A percentile compares a stretch with the other conserved stretches of the same genome.
Conservation (phyloP, 2,329 filamentous ascomycete genomes). For the Colletotrichum sp. region DNA sequence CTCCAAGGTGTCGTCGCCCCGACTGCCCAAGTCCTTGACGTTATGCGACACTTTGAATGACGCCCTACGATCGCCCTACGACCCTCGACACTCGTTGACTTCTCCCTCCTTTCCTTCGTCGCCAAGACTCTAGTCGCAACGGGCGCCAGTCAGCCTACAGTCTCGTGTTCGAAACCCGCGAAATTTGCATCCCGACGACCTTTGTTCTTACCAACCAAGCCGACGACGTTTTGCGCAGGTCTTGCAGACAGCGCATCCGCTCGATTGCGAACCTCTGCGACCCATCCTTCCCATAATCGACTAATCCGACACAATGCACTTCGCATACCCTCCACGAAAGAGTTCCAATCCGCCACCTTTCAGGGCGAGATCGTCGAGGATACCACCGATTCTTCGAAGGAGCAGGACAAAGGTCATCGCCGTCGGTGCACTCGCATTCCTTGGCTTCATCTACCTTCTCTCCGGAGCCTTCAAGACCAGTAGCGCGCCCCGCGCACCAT, state of each 20-base stretch:
- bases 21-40: neutral
- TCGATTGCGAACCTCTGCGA: neutral
- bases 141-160: slow-evolving; percentile 10
- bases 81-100: slow-evolving; percentile 10
- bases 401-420: slow-evolving; percentile 66
- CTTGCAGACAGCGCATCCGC: neutral
- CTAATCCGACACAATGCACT: slow-evolving; percentile 70
- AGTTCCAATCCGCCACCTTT: slow-evolving; percentile 78
- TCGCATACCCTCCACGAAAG: slow-evolving; percentile 87
- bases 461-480: slow-evolving; percentile 31
- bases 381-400: slow-evolving; percentile 56
- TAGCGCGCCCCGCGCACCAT: slow-evolving; percentile 37
- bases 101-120: neutral
- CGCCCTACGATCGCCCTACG: neutral
- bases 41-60: slow-evolving; percentile 17
- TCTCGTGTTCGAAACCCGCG: slow-evolving; percentile 5
- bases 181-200: neutral
- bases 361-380: slow-evolving; percentile 62
- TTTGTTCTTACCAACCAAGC: neutral
- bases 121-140: slow-evolving; percentile 18
- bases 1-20: neutral
- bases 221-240: neutral
- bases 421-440: slow-evolving; percentile 56
- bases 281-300: neutral
- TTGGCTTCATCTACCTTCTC: slow-evolving; percentile 68